Evolutionary conservation across 306 rosid genomes (phyloP).

Genomic region (Malus asiatica): DNA sequence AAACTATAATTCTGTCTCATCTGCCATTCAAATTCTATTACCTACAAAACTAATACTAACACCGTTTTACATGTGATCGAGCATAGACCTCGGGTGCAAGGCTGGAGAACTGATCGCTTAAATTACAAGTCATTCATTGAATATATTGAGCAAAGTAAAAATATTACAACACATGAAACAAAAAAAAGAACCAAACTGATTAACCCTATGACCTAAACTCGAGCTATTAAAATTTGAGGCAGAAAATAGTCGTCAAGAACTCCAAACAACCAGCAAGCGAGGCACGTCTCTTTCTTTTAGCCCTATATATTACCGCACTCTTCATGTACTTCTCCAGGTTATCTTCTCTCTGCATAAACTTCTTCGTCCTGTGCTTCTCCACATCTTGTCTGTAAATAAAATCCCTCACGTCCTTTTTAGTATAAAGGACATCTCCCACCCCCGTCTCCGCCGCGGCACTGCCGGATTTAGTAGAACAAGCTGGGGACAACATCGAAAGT

Average conservation of each 20-base stretch:
- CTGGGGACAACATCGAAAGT: not conserved
- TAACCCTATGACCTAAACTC: not conserved
- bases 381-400: no score
- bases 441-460: not conserved
- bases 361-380: no score
- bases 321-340: slow-evolving; percentile 23
- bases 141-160: not conserved
- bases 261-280: slow-evolving; percentile 12
- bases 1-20: no score
- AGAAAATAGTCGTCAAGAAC: slow-evolving; percentile 14
- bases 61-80: no score
- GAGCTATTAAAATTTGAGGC: not conserved
- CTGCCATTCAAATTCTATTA: no score
- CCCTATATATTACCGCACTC: slow-evolving; percentile 9
- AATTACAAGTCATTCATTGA: no score
- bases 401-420: no score
- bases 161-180: no score
- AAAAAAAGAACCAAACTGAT: not conserved
- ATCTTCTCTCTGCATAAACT: slow-evolving; percentile 18
- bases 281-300: not conserved
- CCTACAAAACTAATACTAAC: no score
- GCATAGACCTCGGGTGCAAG: no score
- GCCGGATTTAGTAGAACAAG: not conserved
- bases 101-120: no score
- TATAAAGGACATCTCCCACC: not conserved